Evolutionary conservation across 805 yeast species (phyloP), one percentile per base, ranked within the genome.

Genomic region (Monosporozyma aerobia): DNA sequence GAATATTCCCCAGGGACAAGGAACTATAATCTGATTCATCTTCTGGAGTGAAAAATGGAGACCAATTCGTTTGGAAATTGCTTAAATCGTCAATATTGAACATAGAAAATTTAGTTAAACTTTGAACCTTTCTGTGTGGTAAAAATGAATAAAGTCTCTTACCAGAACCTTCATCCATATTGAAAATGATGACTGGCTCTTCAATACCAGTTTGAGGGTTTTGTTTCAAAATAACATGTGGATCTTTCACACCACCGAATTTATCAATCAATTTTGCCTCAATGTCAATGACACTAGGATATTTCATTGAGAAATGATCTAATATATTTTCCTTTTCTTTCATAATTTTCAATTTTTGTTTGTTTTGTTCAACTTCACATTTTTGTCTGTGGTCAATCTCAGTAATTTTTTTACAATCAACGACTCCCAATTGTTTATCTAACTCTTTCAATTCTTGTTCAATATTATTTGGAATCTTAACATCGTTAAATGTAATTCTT

Each of bases 1-100:
- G 51, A 46, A 61, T 56, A 44, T 22, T 47, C n/a, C 63, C 62
- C 11, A 57, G 48, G 14, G 65, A 69, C 7, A 57, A 46, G 1
- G 64, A 44, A 35, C 50, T 33, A 3, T 43, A 19, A n/a, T 50
- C 47, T 3, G 30, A 19, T 13, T 47, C 47, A 44, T 50, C 35
- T 13, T 46, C 40, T 37, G 44, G 51, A 49, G 54, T 52, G 56
- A 54, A 52, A 29, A 58, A 57, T 14, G 58, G 57, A 6, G 54
- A 48, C 56, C 58, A 57, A 48, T 53, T 57, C 30, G 50, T 51
- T 29, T 57, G 51, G 5, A 22, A 37, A 5, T 19, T n/a, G 13
- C 29, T 35, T 13, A 53, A 22, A 3, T 39, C 11, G 6, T 37
- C 25, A 29, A 30, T 44, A 10, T 29, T 19, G 5, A n/a, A 30